phyloP scores from a whole-genome alignment of 192 early-diverging fungal species.

The Oehlia diaphana region DNA sequence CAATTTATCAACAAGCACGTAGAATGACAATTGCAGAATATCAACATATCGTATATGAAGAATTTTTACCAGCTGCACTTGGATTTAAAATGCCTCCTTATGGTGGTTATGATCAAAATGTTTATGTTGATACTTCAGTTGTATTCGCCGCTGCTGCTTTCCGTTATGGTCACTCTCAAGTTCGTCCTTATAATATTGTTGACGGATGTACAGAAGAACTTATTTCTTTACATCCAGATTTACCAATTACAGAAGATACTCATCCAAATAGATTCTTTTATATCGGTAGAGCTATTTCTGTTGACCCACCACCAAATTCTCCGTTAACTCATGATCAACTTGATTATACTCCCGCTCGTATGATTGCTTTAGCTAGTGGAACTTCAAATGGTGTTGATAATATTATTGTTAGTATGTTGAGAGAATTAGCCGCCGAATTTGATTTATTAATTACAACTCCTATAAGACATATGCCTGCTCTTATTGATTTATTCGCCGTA shows the following conservation, averaged over 20 bases:
- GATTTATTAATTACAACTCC: slow-evolving; percentile 9
- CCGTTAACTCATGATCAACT: too few species aligned
- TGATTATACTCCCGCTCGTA: slow-evolving; percentile 9
- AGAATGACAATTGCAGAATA: not conserved
- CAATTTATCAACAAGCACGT: slow-evolving; percentile 3
- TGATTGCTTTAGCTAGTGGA: slow-evolving; percentile 3
- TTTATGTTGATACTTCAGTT: not conserved
- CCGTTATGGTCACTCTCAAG: slow-evolving; percentile 14
- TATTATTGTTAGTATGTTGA: slow-evolving; percentile 10
- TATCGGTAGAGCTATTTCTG: slow-evolving; percentile 1
- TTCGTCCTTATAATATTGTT: slow-evolving; percentile 9
- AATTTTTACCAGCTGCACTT: slow-evolving; percentile 7
- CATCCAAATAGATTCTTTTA: slow-evolving; percentile 16
- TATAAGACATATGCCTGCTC: not conserved
- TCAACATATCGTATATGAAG: slow-evolving; percentile 10
- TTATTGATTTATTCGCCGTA: slow-evolving; percentile 1
- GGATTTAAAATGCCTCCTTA: slow-evolving; percentile 15
- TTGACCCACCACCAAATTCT: not conserved
- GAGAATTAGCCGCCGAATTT: slow-evolving; percentile 3
- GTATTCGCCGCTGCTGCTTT: not conserved
- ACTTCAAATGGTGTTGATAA: slow-evolving; percentile 7
- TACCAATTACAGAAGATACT: not conserved
- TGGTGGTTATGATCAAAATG: not conserved
- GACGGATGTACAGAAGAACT: slow-evolving; percentile 6
- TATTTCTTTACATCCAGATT: not conserved